These are phyloP conservation scores for Persicaria tinctoria DNA, from an alignment of 148 eudicot species.

Conservation along the genomic window DNA sequence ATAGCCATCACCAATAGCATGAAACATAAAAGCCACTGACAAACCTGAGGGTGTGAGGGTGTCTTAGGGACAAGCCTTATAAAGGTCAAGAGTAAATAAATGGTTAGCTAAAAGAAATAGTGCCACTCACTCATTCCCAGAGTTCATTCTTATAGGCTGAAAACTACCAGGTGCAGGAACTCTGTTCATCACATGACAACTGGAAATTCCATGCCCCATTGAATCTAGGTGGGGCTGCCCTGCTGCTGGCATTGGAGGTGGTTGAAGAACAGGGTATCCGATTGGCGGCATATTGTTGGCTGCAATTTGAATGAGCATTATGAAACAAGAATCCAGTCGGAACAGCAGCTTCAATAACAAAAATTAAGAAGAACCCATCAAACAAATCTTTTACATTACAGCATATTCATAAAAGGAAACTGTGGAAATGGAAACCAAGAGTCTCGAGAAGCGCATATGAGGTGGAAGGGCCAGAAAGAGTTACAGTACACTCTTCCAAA, in stretches of 20 bases:
- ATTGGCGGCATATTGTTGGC: conserved; percentile 96
- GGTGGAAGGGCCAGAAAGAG: neutral
- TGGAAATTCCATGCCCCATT: conserved; percentile 66
- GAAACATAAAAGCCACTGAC: neutral
- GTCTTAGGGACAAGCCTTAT: neutral
- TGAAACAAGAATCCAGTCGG: conserved; percentile 19
- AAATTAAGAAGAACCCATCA: neutral
- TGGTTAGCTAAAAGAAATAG: conserved; percentile 3
- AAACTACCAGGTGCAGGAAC: conserved; percentile 87
- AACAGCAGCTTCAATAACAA: neutral
- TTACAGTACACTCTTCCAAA: neutral
- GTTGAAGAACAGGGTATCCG: conserved; percentile 97
- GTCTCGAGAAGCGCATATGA: neutral
- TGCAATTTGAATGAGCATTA: conserved; percentile 42
- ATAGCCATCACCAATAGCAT: neutral
- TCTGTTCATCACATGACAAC: conserved; percentile 90
- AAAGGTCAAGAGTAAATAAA: neutral
- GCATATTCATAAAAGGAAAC: neutral
- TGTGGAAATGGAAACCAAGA: neutral
- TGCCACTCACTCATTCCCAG: conserved; percentile 76
- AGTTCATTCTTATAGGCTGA: conserved; percentile 82
- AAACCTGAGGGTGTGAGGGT: neutral
- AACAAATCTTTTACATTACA: neutral
- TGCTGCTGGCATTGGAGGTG: conserved; percentile 64
- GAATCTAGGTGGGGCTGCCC: conserved; percentile 90